phyloP scores from a whole-genome alignment of 768 basidiomycete species.

The Porphyrellus cyaneotinctus region DNA sequence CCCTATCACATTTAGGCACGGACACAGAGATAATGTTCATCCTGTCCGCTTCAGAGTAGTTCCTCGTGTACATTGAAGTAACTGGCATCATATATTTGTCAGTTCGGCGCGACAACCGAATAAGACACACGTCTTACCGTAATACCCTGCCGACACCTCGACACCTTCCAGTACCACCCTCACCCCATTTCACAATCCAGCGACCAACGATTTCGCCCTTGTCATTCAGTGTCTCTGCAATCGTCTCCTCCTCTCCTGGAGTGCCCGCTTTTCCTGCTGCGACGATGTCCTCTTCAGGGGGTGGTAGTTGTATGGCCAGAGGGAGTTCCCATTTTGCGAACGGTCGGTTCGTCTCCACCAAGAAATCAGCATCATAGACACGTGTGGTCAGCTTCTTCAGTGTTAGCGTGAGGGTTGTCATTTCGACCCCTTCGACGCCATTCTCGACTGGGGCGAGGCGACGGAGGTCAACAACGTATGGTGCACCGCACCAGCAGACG shows the following conservation, averaged over 20 bases:
- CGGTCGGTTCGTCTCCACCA: slow-evolving; percentile 60
- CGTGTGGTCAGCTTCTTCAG: slow-evolving; percentile 61
- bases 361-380: slow-evolving; percentile 70
- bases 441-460: slow-evolving; percentile 43
- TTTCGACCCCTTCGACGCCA: slow-evolving; percentile 54
- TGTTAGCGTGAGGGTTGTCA: slow-evolving; percentile 62
- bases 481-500: slow-evolving; percentile 64
- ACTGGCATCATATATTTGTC: slow-evolving; percentile 23
- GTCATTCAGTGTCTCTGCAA: slow-evolving; percentile 68
- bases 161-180: slow-evolving; percentile 61
- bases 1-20: neutral
- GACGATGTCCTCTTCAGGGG: slow-evolving; percentile 31
- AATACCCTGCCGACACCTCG: slow-evolving; percentile 58
- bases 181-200: slow-evolving; percentile 77
- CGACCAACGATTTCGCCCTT: slow-evolving; percentile 61
- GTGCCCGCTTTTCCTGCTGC: slow-evolving; percentile 29
- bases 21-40: neutral
- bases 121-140: slow-evolving; percentile 45
- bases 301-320: slow-evolving; percentile 44
- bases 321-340: slow-evolving; percentile 84
- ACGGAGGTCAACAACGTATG: slow-evolving; percentile 68
- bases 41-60: slow-evolving; percentile 28
- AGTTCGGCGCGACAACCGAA: neutral
- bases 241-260: slow-evolving; percentile 64
- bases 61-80: slow-evolving; percentile 55